Percentiles rank a stretch among this genome's conserved stretches.
Conservation (phyloP, 345 rosid species). For the Linum lewisii region DNA sequence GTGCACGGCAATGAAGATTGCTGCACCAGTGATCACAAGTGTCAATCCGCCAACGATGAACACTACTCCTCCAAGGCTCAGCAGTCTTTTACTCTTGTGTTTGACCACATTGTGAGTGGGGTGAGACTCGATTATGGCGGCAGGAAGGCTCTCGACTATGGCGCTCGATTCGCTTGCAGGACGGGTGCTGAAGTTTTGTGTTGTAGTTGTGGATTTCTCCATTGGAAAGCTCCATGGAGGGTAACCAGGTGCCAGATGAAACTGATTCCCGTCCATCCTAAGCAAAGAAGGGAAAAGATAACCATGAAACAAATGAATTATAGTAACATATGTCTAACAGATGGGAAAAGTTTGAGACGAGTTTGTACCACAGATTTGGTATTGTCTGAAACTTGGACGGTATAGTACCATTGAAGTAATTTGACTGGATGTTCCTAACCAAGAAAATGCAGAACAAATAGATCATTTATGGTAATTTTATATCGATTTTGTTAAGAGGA, state of each 20-base stretch:
- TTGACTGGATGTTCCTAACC: constrained; percentile 70
- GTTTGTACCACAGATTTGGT: constrained; percentile 55
- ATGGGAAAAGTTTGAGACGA: constrained; percentile 15
- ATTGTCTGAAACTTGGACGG: constrained; percentile 73
- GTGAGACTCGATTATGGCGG: constrained; percentile 26
- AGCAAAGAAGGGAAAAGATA: constrained; percentile 11
- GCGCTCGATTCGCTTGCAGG: constrained; percentile 71
- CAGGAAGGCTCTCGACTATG: constrained; percentile 11
- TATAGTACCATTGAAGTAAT: constrained; percentile 75
- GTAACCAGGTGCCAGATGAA: constrained; percentile 40
- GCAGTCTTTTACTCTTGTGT: constrained; percentile 33
- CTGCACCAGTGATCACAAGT: constrained; percentile 45
- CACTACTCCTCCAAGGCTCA: constrained; percentile 52
- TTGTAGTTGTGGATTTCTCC: constrained; percentile 26
- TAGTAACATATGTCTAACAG: constrained; percentile 1
- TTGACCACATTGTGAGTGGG: constrained; percentile 26
- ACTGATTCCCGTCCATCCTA: constrained; percentile 81
- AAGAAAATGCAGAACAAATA: constrained; percentile 17
- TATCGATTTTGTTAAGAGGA: background rate
- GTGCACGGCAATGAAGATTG: constrained; percentile 36
- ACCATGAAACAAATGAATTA: constrained; percentile 5
- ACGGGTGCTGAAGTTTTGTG: constrained; percentile 42
- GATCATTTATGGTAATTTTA: background rate
- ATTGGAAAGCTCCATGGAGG: constrained; percentile 75
- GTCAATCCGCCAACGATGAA: constrained; percentile 50